phyloP scores from a whole-genome alignment of 2,329 filamentous ascomycete species.

The Escovopsis sp. region DNA sequence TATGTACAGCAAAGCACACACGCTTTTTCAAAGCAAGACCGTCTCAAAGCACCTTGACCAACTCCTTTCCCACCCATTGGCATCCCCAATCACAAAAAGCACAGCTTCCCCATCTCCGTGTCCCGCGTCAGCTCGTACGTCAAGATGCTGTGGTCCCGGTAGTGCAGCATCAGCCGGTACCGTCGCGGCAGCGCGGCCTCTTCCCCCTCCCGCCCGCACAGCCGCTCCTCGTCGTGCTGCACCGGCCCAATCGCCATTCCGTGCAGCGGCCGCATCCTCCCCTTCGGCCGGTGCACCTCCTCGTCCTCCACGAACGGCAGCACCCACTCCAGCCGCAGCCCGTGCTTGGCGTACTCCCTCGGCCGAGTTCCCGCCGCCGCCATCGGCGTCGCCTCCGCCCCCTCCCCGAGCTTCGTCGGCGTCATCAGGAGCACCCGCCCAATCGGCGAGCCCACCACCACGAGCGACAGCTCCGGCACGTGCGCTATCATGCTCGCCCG shows the following conservation, averaged over 20 bases:
- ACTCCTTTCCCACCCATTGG: no score
- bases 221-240: constrained; percentile 26
- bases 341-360: constrained; percentile 19
- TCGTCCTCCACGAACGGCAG: constrained; percentile 36
- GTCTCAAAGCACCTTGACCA: no score
- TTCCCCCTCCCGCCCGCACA: constrained; percentile 11
- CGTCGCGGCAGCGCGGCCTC: constrained; percentile 23
- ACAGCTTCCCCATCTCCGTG: constrained; percentile 20
- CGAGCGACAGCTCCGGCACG: constrained; percentile 55
- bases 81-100: constrained; percentile 9
- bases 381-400: not conserved
- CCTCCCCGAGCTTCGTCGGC: constrained; percentile 21
- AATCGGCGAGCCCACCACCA: constrained; percentile 51
- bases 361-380: constrained; percentile 8
- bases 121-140: constrained; percentile 50
- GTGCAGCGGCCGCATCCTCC: constrained; percentile 34
- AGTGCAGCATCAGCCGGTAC: constrained; percentile 59
- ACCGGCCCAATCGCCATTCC: constrained; percentile 56
- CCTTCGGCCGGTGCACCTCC: constrained; percentile 23
- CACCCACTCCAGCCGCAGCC: constrained; percentile 39
- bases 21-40: no score
- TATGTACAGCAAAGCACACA: not conserved
- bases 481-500: constrained; percentile 44
- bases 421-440: constrained; percentile 54
- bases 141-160: constrained; percentile 52